Conservation (phyloP, 2,329 filamentous ascomycete species). For the Hypoxylon sp. region DNA sequence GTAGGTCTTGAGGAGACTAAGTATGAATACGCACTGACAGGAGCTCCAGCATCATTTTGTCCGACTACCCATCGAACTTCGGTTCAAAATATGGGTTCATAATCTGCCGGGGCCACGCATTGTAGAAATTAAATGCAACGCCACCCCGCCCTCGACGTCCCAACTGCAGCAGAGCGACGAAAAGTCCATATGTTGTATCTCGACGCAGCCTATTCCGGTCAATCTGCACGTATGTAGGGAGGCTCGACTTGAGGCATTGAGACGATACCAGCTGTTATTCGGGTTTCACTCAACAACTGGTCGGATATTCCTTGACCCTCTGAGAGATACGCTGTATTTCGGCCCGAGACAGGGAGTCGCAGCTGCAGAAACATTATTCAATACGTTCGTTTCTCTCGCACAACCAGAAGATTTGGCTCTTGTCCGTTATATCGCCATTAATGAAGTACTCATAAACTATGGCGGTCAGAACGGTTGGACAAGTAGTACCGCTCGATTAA, state of each 20-base stretch:
- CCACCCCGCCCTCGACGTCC: constrained; percentile 4
- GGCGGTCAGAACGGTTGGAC: neutral
- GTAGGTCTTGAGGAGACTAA: constrained; percentile 32
- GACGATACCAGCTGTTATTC: constrained; percentile 59
- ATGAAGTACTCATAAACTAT: constrained; percentile 60
- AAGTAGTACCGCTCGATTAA: constrained; percentile 4
- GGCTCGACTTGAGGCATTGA: constrained; percentile 61
- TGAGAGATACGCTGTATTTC: constrained; percentile 64
- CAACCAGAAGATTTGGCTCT: constrained; percentile 58
- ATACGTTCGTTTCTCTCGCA: constrained; percentile 61
- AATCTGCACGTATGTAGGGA: constrained; percentile 64
- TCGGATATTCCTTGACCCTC: constrained; percentile 60
- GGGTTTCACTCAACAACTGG: constrained; percentile 60
- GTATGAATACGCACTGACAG: constrained; percentile 14
- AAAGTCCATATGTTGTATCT: constrained; percentile 54
- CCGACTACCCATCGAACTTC: constrained; percentile 62
- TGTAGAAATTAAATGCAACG: constrained; percentile 51
- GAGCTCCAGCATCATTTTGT: constrained; percentile 59
- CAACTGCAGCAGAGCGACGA: constrained; percentile 2
- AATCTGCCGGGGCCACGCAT: constrained; percentile 61
- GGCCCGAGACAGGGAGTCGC: constrained; percentile 62
- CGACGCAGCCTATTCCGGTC: constrained; percentile 59
- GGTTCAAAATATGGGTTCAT: constrained; percentile 64
- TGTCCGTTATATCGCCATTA: constrained; percentile 62
- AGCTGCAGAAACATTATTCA: constrained; percentile 62